Conservation (phyloP, 2,329 filamentous ascomycete species). For the Cercospora citrullina region DNA sequence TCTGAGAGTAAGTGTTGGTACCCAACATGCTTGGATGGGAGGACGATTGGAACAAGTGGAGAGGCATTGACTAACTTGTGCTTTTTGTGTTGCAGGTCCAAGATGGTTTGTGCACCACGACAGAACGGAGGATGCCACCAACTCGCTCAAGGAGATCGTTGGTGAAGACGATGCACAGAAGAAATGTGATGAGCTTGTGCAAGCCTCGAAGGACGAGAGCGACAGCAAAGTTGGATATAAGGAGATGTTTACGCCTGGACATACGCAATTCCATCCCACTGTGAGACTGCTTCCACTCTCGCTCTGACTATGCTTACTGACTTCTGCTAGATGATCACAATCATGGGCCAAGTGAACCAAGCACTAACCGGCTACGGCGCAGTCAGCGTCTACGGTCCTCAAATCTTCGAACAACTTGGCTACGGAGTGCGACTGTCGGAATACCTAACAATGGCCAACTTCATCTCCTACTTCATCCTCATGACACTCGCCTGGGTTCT, state of each 20-base stretch:
- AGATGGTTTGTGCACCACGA: constrained; percentile 59
- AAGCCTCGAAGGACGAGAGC: constrained; percentile 53
- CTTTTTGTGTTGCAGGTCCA: constrained; percentile 44
- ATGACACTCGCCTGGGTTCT: constrained; percentile 64
- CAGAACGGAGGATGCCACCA: constrained; percentile 52
- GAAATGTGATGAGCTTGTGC: constrained; percentile 53
- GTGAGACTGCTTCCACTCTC: background rate
- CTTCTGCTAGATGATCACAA: constrained; percentile 48
- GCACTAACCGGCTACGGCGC: constrained; percentile 55
- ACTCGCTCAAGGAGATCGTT: constrained; percentile 52
- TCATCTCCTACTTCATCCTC: constrained; percentile 60
- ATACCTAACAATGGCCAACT: constrained; percentile 61
- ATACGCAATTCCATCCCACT: constrained; percentile 61
- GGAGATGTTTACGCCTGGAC: constrained; percentile 58
- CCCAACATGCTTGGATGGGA: background rate
- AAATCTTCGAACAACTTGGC: constrained; percentile 63
- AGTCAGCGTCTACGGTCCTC: constrained; percentile 63
- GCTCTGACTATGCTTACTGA: background rate
- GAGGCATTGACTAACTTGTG: background rate
- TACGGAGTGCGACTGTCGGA: constrained; percentile 55
- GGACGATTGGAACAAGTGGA: background rate
- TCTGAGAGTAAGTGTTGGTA: constrained; percentile 48
- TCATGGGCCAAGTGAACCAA: constrained; percentile 65
- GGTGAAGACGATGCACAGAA: constrained; percentile 52
- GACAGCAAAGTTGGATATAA: constrained; percentile 51